Evolutionary conservation across 768 basidiomycete species (phyloP).

Genomic region (Naganishia vishniacii): DNA sequence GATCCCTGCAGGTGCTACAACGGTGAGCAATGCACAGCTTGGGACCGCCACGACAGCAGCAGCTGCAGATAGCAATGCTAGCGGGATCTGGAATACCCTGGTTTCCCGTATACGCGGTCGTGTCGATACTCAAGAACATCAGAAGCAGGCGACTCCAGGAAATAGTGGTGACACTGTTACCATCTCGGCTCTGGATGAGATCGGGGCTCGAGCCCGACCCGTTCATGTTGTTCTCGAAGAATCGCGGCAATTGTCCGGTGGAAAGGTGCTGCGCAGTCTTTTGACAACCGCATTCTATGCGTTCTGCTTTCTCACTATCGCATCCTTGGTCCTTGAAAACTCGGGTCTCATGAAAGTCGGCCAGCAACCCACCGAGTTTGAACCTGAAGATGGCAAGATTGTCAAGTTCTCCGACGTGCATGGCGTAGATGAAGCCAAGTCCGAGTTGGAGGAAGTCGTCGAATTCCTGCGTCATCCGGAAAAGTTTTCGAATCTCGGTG

Average conservation of each 20-base stretch:
- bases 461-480: slow-evolving; percentile 91
- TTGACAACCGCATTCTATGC: slow-evolving; percentile 26
- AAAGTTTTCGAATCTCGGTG: slow-evolving; percentile 81
- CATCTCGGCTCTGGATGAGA: slow-evolving; percentile 24
- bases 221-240: slow-evolving; percentile 41
- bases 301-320: slow-evolving; percentile 62
- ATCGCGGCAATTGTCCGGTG: slow-evolving; percentile 17
- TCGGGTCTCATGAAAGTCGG: slow-evolving; percentile 87
- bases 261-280: slow-evolving; percentile 17
- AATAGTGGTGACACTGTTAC: slow-evolving; percentile 13
- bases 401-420: slow-evolving; percentile 94
- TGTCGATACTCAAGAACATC: slow-evolving; percentile 4
- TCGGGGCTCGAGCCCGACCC: slow-evolving; percentile 41
- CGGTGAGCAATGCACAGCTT: not conserved
- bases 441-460: slow-evolving; percentile 92
- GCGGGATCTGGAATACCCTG: not conserved
- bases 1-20: not conserved
- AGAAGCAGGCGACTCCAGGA: slow-evolving; percentile 7
- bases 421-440: slow-evolving; percentile 92
- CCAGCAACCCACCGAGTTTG: slow-evolving; percentile 67
- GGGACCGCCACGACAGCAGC: not conserved
- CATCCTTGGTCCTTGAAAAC: slow-evolving; percentile 86
- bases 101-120: slow-evolving; percentile 10
- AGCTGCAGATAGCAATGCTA: not conserved
- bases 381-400: slow-evolving; percentile 67